Conservation (phyloP, 352 stramenopile genomes). For the Pythium insidiosum region DNA sequence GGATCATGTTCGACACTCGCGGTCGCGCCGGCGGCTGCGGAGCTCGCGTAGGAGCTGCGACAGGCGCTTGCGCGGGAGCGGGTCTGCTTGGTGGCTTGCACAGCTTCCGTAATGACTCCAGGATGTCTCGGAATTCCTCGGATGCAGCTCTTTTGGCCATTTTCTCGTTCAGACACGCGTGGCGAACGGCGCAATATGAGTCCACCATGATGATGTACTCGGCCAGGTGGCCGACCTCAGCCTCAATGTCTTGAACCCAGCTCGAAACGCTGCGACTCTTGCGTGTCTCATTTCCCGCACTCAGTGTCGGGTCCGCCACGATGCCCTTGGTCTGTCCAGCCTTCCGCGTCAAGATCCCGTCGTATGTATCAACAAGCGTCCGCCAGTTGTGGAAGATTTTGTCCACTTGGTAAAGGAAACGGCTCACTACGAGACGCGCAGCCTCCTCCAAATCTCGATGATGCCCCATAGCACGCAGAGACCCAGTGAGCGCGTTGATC, state of each 20-base stretch:
- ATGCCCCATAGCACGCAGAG: constrained; percentile 4
- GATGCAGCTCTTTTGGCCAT: constrained; percentile 66
- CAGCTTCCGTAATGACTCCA: no score
- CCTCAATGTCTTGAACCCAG: constrained; percentile 14
- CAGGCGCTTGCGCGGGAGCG: background rate
- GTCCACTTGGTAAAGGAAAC: constrained; percentile 26
- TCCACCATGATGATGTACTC: constrained; percentile 53
- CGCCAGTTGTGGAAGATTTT: constrained; percentile 42
- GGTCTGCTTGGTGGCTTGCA: background rate
- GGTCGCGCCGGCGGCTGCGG: constrained; percentile 1
- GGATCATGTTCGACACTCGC: constrained; percentile 37
- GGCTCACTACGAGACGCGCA: constrained; percentile 1
- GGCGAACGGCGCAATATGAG: constrained; percentile 34
- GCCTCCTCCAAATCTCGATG: constrained; percentile 13
- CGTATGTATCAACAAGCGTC: constrained; percentile 35
- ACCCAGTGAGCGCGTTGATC: background rate
- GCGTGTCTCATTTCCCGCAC: constrained; percentile 62
- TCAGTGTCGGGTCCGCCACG: constrained; percentile 37
- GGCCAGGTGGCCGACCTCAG: constrained; percentile 12
- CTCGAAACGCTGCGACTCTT: constrained; percentile 22
- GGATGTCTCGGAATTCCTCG: constrained; percentile 57
- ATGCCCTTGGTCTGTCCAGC: constrained; percentile 14
- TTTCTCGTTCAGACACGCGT: constrained; percentile 55
- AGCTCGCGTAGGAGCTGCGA: constrained; percentile 5
- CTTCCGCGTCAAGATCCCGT: constrained; percentile 14